phyloP scores from a whole-genome alignment of 805 yeast genomes.

The Saturnispora kantuleensis region DNA sequence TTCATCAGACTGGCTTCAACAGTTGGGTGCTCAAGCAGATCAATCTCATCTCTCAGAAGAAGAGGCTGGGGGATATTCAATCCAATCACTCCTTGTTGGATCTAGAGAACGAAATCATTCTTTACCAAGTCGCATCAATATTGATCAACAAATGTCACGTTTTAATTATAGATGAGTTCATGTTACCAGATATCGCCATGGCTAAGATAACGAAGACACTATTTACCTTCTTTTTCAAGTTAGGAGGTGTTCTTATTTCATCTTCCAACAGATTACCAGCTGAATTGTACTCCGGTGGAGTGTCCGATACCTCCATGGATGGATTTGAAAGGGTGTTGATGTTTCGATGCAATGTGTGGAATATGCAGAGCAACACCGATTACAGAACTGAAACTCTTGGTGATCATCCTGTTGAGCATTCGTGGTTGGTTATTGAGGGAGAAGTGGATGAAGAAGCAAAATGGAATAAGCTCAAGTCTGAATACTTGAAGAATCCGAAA shows the following conservation, averaged over 20 bases:
- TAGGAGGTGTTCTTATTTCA: constrained; percentile 69
- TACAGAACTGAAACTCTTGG: constrained; percentile 35
- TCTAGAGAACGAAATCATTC: constrained; percentile 51
- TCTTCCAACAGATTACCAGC: constrained; percentile 68
- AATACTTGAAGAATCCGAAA: constrained; percentile 1
- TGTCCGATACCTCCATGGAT: constrained; percentile 47
- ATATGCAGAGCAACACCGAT: constrained; percentile 51
- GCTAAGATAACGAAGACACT: constrained; percentile 58
- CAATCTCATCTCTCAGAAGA: constrained; percentile 41
- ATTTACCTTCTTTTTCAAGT: constrained; percentile 58
- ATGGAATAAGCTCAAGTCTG: constrained; percentile 30
- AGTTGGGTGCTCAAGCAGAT: constrained; percentile 58
- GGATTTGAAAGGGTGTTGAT: constrained; percentile 48
- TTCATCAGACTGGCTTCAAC: constrained; percentile 66
- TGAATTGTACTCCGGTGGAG: constrained; percentile 57
- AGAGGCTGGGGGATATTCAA: constrained; percentile 25
- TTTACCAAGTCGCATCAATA: constrained; percentile 58
- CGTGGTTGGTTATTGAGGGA: constrained; percentile 28
- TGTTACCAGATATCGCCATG: constrained; percentile 67
- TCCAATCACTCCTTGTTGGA: constrained; percentile 26
- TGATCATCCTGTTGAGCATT: constrained; percentile 9
- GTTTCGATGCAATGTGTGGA: constrained; percentile 48
- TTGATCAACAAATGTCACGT: constrained; percentile 50
- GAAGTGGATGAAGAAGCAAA: constrained; percentile 21
- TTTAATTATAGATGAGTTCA: constrained; percentile 60